Evolutionary conservation across 495 filamentous ascomycete genomes (phyloP), one percentile per base, ranked within the genome.

Genomic region (Hyphodiscus hymeniophilus): DNA sequence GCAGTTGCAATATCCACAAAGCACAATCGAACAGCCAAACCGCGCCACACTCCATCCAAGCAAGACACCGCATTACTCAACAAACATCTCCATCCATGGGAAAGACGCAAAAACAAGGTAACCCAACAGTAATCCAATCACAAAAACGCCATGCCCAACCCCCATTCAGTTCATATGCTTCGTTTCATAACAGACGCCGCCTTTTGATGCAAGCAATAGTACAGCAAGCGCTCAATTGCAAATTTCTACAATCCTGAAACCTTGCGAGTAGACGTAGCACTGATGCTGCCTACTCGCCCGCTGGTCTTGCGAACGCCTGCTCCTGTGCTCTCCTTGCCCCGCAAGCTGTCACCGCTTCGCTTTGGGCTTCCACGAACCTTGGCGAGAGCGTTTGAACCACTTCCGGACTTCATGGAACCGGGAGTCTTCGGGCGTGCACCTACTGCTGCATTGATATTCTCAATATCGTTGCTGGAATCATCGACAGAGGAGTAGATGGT

Each of bases 301-400:
- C 89, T 95, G 5, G 84, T 83, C 70, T 98, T 98, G 45, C 91
- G 78, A 20, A 96, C 82, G 12, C 87, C 87, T 21, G 71, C 72
- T 12, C 87, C 87, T 18, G 71, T 72, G 45, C 58, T 68, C 52
- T 73, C 69, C 59, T 75, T 74, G 40, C 45, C 70, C 47, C 70
- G 56, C 52, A 65, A 71, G 68, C 73, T 68, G 35, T 51, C 56
- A 54, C 74, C 74, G 58, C 73, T 68, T 54, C 80, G 68, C 47
- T 81, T 69, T 45, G 63, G 66, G 46, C 67, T 75, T 1, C 81
- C 74, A 30, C 90, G 75, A 39, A 84, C 73, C 72, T 95, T 96
- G 39, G 82, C 74, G 13, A 94, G 79, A 17, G 76, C 74, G 7
- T 77, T 82, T 36, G 75, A 75, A 26, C 80, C 84, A 43, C 70